These are phyloP conservation scores for Teratosphaeriaceae sp. DNA, from an alignment of 2,329 filamentous ascomycete genomes.

Conservation along the genomic window DNA sequence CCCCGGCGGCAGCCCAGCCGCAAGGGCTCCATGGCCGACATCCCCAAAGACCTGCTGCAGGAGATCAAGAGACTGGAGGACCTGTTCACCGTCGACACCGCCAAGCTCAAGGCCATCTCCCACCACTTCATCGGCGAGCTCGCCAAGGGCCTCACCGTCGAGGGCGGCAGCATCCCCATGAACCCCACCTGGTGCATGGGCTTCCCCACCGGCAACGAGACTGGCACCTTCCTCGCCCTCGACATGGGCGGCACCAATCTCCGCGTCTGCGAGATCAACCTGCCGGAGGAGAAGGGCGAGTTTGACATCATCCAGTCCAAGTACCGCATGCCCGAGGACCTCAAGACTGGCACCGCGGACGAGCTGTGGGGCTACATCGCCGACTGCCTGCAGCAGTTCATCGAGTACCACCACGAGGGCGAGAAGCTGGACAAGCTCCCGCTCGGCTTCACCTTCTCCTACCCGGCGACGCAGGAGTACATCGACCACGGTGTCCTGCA, in stretches of 20 bases:
- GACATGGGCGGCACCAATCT: slow-evolving; percentile 97
- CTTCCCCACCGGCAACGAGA: slow-evolving; percentile 80
- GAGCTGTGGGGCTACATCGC: slow-evolving; percentile 94
- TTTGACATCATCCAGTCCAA: slow-evolving; percentile 96
- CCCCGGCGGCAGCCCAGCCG: slow-evolving; percentile 60
- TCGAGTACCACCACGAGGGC: slow-evolving; percentile 72
- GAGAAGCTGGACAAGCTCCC: slow-evolving; percentile 61
- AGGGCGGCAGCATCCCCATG: slow-evolving; percentile 95
- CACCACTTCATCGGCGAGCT: slow-evolving; percentile 86
- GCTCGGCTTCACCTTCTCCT: slow-evolving; percentile 93
- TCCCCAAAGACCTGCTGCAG: slow-evolving; percentile 73
- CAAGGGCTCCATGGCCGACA: slow-evolving; percentile 83
- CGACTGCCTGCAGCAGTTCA: slow-evolving; percentile 84
- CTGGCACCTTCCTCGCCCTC: slow-evolving; percentile 78
- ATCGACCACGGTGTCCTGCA: slow-evolving; percentile 90
- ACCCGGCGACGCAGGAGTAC: slow-evolving; percentile 86
- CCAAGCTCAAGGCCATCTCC: slow-evolving; percentile 84
- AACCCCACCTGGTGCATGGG: slow-evolving; percentile 95
- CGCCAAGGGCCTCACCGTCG: slow-evolving; percentile 76
- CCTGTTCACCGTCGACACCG: slow-evolving; percentile 67
- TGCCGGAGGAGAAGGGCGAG: slow-evolving; percentile 80
- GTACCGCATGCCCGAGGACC: slow-evolving; percentile 87
- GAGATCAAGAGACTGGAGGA: slow-evolving; percentile 83
- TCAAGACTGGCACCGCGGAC: slow-evolving; percentile 77
- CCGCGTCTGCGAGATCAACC: slow-evolving; percentile 84